phyloP scores from a whole-genome alignment of 768 basidiomycete species.

The Panaeolus papilionaceus region DNA sequence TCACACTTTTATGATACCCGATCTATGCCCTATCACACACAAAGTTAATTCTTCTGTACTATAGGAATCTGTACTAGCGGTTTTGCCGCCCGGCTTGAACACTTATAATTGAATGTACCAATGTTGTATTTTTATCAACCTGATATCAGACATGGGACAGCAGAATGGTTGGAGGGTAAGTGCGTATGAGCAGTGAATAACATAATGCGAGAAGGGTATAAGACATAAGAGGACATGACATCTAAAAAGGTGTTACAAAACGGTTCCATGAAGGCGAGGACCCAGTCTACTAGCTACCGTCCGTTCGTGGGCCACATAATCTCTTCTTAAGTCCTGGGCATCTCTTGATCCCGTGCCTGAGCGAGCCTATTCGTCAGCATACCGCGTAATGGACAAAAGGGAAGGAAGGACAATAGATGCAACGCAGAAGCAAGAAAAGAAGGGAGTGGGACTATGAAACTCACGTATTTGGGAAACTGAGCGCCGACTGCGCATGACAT shows the following conservation, averaged over 20 bases:
- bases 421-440: not conserved
- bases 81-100: not conserved
- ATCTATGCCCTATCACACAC: not conserved
- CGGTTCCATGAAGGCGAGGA: not conserved
- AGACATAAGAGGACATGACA: not conserved
- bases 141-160: not conserved
- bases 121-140: not conserved
- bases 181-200: not conserved
- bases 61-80: not conserved
- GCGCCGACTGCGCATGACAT: conserved; percentile 10
- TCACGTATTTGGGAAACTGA: conserved; percentile 5
- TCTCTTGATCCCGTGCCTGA: not conserved
- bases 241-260: conserved; percentile 2
- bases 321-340: not conserved
- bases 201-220: not conserved
- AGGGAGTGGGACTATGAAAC: conserved; percentile 1
- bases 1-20: conserved; percentile 1
- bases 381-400: not conserved
- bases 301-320: not conserved
- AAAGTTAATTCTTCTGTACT: not conserved
- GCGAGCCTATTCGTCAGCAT: not conserved
- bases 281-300: not conserved
- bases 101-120: not conserved
- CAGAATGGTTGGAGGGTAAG: not conserved
- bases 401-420: not conserved